These are phyloP conservation scores for Porcisia hertigi DNA, from an alignment of 208 protist species.

Conservation along the genomic window DNA sequence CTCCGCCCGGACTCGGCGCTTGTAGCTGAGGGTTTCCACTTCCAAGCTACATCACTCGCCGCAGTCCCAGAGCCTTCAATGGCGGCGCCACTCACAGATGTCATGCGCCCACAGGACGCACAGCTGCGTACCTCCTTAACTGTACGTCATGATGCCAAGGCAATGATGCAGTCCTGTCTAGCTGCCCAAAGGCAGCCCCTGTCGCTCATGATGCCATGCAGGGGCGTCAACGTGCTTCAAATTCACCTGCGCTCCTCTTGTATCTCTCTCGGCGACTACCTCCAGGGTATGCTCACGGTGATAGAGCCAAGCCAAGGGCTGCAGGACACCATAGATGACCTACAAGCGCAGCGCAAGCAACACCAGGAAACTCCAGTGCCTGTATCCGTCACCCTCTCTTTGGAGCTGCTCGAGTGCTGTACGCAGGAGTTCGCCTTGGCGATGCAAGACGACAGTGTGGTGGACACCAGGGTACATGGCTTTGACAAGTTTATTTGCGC, in stretches of 20 bases:
- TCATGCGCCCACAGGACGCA: constrained; percentile 24
- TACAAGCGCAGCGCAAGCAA: neutral
- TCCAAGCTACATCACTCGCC: constrained; percentile 26
- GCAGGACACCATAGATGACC: neutral
- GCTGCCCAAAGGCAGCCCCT: constrained; percentile 31
- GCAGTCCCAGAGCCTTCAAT: constrained; percentile 36
- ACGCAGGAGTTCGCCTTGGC: constrained; percentile 29
- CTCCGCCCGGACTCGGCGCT: constrained; percentile 18
- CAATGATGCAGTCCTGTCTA: constrained; percentile 16
- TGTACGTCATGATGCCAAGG: constrained; percentile 20
- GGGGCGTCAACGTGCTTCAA: constrained; percentile 23
- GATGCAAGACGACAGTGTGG: constrained; percentile 11
- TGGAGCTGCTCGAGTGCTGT: constrained; percentile 32
- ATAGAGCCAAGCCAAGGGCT: constrained; percentile 1
- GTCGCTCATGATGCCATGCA: constrained; percentile 31
- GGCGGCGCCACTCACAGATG: constrained; percentile 33
- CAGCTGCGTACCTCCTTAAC: constrained; percentile 31
- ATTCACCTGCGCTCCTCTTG: constrained; percentile 40
- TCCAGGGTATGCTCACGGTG: constrained; percentile 40
- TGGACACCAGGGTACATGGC: constrained; percentile 16
- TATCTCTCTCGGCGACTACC: constrained; percentile 36
- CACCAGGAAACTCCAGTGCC: constrained; percentile 19
- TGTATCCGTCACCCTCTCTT: constrained; percentile 17
- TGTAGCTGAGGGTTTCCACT: constrained; percentile 34
- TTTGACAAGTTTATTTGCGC: constrained; percentile 31